Conservation (phyloP, 768 basidiomycete genomes). For the Lactarius psammicola region DNA sequence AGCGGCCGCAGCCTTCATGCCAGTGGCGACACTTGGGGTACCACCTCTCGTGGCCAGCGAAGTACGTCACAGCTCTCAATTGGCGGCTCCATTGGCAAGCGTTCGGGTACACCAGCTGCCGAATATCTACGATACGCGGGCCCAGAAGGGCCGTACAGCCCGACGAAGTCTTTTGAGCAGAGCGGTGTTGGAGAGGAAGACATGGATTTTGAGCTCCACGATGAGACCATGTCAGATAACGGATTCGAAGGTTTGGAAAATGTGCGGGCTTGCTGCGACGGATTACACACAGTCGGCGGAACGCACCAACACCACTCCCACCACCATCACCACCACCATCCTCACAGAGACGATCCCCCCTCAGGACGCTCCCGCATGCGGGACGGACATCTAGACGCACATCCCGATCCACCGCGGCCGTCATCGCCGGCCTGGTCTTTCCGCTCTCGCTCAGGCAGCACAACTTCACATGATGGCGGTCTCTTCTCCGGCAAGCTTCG, state of each 20-base stretch:
- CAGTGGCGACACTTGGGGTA: constrained; percentile 64
- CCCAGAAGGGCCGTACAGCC: constrained; percentile 76
- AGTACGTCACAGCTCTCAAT: constrained; percentile 78
- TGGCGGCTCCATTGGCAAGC: constrained; percentile 74
- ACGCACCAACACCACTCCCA: constrained; percentile 59
- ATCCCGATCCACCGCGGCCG: constrained; percentile 54
- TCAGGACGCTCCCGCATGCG: constrained; percentile 40
- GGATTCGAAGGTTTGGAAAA: constrained; percentile 94
- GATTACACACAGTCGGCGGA: constrained; percentile 79
- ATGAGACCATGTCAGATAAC: constrained; percentile 65
- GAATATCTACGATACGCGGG: constrained; percentile 84
- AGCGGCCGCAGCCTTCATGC: constrained; percentile 58
- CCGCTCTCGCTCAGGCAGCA: constrained; percentile 75
- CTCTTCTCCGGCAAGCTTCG: constrained; percentile 71
- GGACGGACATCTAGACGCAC: constrained; percentile 53
- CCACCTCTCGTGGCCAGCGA: constrained; percentile 73
- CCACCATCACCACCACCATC: constrained; percentile 47
- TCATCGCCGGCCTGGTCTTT: constrained; percentile 84
- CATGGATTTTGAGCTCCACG: constrained; percentile 82
- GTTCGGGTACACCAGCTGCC: constrained; percentile 85
- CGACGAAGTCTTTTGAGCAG: constrained; percentile 53
- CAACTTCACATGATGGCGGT: constrained; percentile 64
- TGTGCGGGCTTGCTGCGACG: constrained; percentile 89
- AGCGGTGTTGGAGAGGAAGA: constrained; percentile 50
- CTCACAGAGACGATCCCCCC: constrained; percentile 33